A percentile compares a stretch with the other conserved stretches of the same genome.
Conservation (phyloP, 768 basidiomycete genomes). For the Boletus sp. region DNA sequence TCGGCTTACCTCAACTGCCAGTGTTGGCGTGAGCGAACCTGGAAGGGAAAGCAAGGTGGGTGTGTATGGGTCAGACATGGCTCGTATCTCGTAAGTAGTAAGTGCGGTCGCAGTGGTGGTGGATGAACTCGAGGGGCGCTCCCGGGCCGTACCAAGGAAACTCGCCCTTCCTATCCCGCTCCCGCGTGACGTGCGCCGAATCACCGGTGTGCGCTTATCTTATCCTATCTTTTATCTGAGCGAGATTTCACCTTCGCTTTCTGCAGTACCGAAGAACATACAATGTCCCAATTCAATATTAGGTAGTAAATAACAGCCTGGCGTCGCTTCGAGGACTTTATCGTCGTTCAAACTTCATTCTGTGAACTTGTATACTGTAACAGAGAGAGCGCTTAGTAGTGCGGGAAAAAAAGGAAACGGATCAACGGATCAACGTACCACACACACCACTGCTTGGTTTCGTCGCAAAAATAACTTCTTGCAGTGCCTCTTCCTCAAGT, state of each 20-base stretch:
- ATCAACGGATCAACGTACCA: slow-evolving; percentile 46
- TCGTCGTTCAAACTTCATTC: slow-evolving; percentile 11
- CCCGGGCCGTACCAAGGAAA: no score
- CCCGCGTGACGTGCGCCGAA: not conserved
- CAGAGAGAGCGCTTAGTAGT: not conserved
- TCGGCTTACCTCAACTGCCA: slow-evolving; percentile 60
- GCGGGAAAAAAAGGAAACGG: not conserved
- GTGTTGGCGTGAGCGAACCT: slow-evolving; percentile 47
- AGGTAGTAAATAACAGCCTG: not conserved
- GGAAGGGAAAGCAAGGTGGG: slow-evolving; percentile 56
- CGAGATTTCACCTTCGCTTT: not conserved
- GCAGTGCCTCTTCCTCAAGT: slow-evolving; percentile 56
- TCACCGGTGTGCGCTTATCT: not conserved
- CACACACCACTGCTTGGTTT: slow-evolving; percentile 81
- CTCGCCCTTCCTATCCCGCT: not conserved
- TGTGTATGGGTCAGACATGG: slow-evolving; percentile 42
- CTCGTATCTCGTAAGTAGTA: no score
- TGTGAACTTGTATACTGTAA: slow-evolving; percentile 30
- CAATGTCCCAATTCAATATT: not conserved
- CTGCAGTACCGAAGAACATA: not conserved
- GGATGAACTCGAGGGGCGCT: slow-evolving; percentile 10
- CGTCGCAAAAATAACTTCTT: slow-evolving; percentile 77
- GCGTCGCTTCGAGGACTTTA: not conserved
- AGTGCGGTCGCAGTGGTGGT: slow-evolving; percentile 45
- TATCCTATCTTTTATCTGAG: slow-evolving; percentile 6